phyloP scores from a whole-genome alignment of 2,329 filamentous ascomycete genomes.

The Phaeosphaeria sp. region DNA sequence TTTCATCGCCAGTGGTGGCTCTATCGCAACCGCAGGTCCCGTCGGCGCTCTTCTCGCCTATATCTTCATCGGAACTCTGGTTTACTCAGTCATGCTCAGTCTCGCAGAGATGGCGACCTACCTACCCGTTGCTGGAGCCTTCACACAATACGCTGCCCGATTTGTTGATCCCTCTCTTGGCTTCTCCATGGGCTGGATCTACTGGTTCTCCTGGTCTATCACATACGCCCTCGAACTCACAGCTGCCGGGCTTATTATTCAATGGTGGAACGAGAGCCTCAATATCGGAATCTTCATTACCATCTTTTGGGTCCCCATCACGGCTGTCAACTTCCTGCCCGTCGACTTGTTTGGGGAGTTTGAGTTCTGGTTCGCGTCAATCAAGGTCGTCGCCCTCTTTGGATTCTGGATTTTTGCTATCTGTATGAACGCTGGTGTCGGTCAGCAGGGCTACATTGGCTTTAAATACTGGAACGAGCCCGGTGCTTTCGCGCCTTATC shows the following conservation, averaged over 20 bases:
- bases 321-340: conserved; percentile 72
- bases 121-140: conserved; percentile 77
- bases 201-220: conserved; percentile 80
- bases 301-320: conserved; percentile 75
- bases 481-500: conserved; percentile 70
- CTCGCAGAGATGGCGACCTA: conserved; percentile 76
- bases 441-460: conserved; percentile 73
- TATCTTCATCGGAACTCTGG: conserved; percentile 67
- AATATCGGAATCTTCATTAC: conserved; percentile 75
- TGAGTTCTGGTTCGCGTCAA: conserved; percentile 78
- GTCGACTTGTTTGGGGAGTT: conserved; percentile 77
- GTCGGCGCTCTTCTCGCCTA: conserved; percentile 56
- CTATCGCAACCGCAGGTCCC: conserved; percentile 57
- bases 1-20: conserved; percentile 59
- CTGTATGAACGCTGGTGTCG: conserved; percentile 73
- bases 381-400: conserved; percentile 78
- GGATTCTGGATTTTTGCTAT: conserved; percentile 80
- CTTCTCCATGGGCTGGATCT: conserved; percentile 83
- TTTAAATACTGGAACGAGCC: conserved; percentile 75
- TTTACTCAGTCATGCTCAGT: conserved; percentile 75
- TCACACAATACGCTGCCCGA: conserved; percentile 76
- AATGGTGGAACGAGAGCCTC: conserved; percentile 71
- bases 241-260: conserved; percentile 75
- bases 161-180: conserved; percentile 76
- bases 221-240: conserved; percentile 77